Evolutionary conservation across 257 asterid genomes (phyloP).

Genomic region (Nicotiana undulata): DNA sequence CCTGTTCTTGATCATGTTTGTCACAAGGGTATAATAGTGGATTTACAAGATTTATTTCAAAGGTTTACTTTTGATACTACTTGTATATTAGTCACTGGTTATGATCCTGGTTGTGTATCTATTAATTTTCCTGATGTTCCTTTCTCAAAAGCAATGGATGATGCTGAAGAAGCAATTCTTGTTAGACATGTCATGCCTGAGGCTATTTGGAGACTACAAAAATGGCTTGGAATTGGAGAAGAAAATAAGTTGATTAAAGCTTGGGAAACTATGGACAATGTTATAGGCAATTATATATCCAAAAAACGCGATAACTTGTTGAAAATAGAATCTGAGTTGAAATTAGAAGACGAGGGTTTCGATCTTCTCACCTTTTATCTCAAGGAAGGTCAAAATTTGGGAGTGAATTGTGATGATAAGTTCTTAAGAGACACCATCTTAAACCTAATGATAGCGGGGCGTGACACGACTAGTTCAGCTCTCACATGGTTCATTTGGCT

Average conservation of each 20-base stretch:
- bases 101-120: slow-evolving; percentile 59
- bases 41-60: slow-evolving; percentile 56
- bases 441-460: slow-evolving; percentile 56
- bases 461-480: slow-evolving; percentile 61
- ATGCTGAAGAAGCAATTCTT: slow-evolving; percentile 53
- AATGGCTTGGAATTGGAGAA: slow-evolving; percentile 32
- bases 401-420: slow-evolving; percentile 16
- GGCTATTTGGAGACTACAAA: slow-evolving; percentile 33
- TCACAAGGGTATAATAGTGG: slow-evolving; percentile 15
- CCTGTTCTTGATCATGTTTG: slow-evolving; percentile 42
- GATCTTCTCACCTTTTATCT: slow-evolving; percentile 51
- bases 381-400: slow-evolving; percentile 21
- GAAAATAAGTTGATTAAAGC: slow-evolving; percentile 35
- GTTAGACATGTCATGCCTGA: slow-evolving; percentile 48
- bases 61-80: slow-evolving; percentile 55
- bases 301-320: slow-evolving; percentile 33
- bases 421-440: slow-evolving; percentile 47
- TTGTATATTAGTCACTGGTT: slow-evolving; percentile 43
- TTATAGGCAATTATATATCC: slow-evolving; percentile 33
- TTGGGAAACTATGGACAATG: slow-evolving; percentile 30
- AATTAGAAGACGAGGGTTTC: slow-evolving; percentile 14
- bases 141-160: slow-evolving; percentile 58
- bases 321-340: background rate
- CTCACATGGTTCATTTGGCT: slow-evolving; percentile 71
- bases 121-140: slow-evolving; percentile 42